Evolutionary conservation across 805 yeast species (phyloP), one percentile per base, ranked within the genome.

Genomic region (Metschnikowia kunwiensis): DNA sequence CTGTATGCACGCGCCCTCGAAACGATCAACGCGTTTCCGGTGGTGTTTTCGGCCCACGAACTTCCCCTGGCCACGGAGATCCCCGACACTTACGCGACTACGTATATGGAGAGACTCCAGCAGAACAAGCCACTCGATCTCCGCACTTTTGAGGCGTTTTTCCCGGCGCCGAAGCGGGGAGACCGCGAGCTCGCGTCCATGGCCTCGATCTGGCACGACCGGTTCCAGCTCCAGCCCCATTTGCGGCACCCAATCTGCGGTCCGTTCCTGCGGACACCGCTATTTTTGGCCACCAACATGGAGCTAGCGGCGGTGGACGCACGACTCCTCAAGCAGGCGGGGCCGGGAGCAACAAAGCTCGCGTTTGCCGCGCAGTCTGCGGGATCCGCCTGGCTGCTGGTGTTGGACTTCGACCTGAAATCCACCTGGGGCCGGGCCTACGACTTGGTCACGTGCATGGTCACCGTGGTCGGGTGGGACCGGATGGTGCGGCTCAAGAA

Each of bases 391-490:
- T 43, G 55, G 35, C 36, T 53, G 5, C 58, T 65, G 4, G 48
- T 64, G 7, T 31, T 62, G 8, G 69, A 64, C 34, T 65, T 63
- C 38, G 51, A 50, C 30, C 50, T 50, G 24, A 56, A 50, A 20
- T 63, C 69, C 1, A 61, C 69, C 2, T 66, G 71, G 70, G 73
- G 72, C 7, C 53, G 68, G 28, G 51, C 61, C 7, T 91, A 86
- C 56, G 81, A 80, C 27, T 60, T 88, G 38, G 60, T 91, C 38
- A 78, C 94, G 4, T 67, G 77, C 7, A 73, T 93, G 46, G 77
- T 80, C 3, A 72, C 80, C 13, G 61, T 70, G 16, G 65, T 80
- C 26, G 96, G 96, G 4, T 91, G 98, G 98, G 86, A 86, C 48
- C 75, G 72, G 23, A 58, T 87, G 23, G 68, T 89, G 46, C 65